Base-by-base conservation (phyloP, 2,329 filamentous ascomycete species). In the Teratosphaeria viscida region DNA sequence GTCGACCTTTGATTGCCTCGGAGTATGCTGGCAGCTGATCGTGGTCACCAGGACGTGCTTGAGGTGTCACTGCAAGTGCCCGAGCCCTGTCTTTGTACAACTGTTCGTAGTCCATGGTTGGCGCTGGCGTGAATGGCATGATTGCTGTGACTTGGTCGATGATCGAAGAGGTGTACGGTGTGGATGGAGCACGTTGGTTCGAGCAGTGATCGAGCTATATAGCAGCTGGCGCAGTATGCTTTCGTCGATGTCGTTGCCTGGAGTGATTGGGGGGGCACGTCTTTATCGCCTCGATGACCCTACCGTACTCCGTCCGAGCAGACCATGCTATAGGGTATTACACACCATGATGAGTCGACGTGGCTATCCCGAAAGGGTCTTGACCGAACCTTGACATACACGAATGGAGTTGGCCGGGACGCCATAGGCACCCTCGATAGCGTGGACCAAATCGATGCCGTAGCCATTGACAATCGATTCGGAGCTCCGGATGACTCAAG, bases 1-100 rank as follows among this genome's bases (percentile, higher is more conserved):
- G 37, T 43, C 37, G 8, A 14, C 37, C 37, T 14, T 14, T 57
- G 2, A 29, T 57, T 5, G 60, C 54, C 27, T 57, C 55, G 16
- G 60, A 55, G 52, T 62, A 62, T 23, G 60, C 52, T 16, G 60
- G 60, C 11, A 60, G 58, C 47, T 62, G 60, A 19, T 62, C 60
- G 12, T 55, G 26, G 11, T 35, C 23, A 14, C 2, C 14, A 26
- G 56, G 56, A 4, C 39, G 26, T 49, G 29, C 19, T 23, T 61
- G 12, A n/a, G 37, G 37, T 16, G 37, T 43, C 37, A 14, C 37
- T 43, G 37, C 56, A 57, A 55, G 59, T 10, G 57, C 47, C 12
- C 47, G 59, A 43, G 26, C 11, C 19, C 54, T 57, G 47, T 59
- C 57, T 52, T 55, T 55, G 43, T 23, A 49, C 23, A 54, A 23